Percentiles rank a stretch among this genome's conserved stretches.
phyloP scores from a whole-genome alignment of 345 rosid genomes.

The Leavenworthia alabamica region DNA sequence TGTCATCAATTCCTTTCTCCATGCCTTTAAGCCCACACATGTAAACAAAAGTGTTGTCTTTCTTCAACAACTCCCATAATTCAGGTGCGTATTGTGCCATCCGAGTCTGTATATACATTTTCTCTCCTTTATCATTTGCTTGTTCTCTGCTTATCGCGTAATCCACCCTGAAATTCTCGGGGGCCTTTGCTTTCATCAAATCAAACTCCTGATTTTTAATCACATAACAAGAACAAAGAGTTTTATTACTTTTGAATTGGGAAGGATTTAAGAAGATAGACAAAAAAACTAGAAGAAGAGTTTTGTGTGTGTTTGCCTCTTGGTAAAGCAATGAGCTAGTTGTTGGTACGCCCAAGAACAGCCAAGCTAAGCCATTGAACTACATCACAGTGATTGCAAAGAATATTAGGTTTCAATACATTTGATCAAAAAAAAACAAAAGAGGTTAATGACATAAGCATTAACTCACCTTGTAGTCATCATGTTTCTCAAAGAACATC shows the following conservation, averaged over 20 bases:
- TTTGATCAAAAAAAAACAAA: not conserved
- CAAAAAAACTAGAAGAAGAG: not conserved
- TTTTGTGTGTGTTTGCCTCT: conserved; percentile 42
- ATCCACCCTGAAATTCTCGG: conserved; percentile 43
- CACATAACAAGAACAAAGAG: not conserved
- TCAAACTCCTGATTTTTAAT: conserved; percentile 53
- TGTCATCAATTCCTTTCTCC: conserved; percentile 88
- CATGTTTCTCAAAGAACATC: conserved; percentile 86
- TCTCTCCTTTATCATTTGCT: conserved; percentile 28
- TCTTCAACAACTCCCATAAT: conserved; percentile 80
- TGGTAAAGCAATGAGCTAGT: conserved; percentile 74
- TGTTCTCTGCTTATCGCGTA: conserved; percentile 36
- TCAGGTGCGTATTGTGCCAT: conserved; percentile 58
- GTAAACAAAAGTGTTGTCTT: conserved; percentile 78
- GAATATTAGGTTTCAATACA: not conserved
- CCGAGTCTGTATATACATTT: conserved; percentile 33
- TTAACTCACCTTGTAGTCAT: conserved; percentile 57
- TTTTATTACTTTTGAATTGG: no score
- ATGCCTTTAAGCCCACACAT: conserved; percentile 94
- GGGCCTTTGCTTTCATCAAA: conserved; percentile 69
- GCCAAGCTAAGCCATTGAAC: conserved; percentile 93
- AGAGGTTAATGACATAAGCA: not conserved
- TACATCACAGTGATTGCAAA: conserved; percentile 14
- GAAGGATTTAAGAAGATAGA: not conserved
- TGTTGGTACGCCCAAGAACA: conserved; percentile 82